Base-by-base conservation (phyloP, 257 asterid genomes). In the Cynanchum wilfordii region DNA sequence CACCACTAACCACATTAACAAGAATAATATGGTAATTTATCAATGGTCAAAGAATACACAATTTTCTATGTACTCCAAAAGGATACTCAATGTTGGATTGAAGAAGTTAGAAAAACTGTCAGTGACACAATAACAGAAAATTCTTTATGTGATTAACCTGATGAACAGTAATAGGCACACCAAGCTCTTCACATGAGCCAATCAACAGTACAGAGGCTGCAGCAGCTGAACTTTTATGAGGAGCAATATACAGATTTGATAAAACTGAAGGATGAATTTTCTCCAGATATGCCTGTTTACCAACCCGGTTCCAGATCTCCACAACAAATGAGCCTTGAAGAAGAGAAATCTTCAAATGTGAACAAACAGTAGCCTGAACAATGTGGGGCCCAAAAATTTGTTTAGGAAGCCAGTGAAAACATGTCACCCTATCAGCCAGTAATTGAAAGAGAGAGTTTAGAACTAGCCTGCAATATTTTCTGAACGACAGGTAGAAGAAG, bases 261-360 rank as follows among this genome's bases (percentile, higher is more conserved):
- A 94, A 85, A 76, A 91, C 96, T 59, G 82, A 83, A 24, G 96
- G 98, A 83, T 94, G 98, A 75, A 94, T 72, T 51, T 80, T 81
- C 85, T 85, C 96, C 74, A 89, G 82, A 90, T 94, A 94, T 45
- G 87, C 87, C 77, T 87, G 96, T 79, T 88, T 88, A 58, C 99
- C 99, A 24, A 91, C 85, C 75, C 71, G 82, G 76, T 80, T 84
- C 99, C 99, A 94, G 60, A 89, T 77, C 79, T 89, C 97, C 80
- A 86, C 90, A 88, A 94, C 88, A 84, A 94, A 94, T 57, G 98
- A 94, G 73, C 95, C 97, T 94, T 94, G 98, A 79, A 94, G 99
- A 86, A 91, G 95, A 88, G 97, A 91, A 82, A 92, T 92, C 88
- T 94, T 94, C 90, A 94, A 82, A 75, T 76, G 97, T 68, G 97